Conservation (phyloP, 805 yeast genomes). For the Kuraishia floccosa region DNA sequence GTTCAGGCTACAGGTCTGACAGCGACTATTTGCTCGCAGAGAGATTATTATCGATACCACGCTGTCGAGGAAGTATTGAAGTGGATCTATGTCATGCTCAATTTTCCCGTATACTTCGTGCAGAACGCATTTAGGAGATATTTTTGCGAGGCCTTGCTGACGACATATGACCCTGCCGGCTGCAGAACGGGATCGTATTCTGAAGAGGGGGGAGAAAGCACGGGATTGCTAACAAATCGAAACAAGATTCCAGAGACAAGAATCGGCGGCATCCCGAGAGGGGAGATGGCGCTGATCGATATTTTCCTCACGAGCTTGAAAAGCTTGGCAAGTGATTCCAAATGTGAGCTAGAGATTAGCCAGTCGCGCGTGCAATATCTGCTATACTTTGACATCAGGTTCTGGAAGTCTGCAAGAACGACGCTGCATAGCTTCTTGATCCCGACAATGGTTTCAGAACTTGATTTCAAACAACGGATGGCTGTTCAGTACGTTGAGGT, state of each 20-base stretch:
- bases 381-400: slow-evolving; percentile 47
- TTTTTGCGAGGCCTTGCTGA: slow-evolving; percentile 1
- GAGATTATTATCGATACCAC: slow-evolving; percentile 39
- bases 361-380: slow-evolving; percentile 46
- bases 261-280: slow-evolving; percentile 10
- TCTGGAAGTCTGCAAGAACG: slow-evolving; percentile 39
- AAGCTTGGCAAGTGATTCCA: slow-evolving; percentile 6
- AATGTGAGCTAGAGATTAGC: slow-evolving; percentile 1
- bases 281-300: slow-evolving; percentile 16
- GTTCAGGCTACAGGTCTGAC: slow-evolving; percentile 40
- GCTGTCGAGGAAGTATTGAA: not conserved
- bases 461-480: slow-evolving; percentile 32
- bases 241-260: slow-evolving; percentile 18
- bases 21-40: slow-evolving; percentile 38
- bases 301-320: slow-evolving; percentile 10
- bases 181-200: slow-evolving; percentile 7
- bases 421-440: slow-evolving; percentile 35
- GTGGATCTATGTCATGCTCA: slow-evolving; percentile 1
- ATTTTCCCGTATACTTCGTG: not conserved
- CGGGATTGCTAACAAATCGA: slow-evolving; percentile 21
- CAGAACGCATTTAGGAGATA: not conserved
- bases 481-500: slow-evolving; percentile 43
- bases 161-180: slow-evolving; percentile 11
- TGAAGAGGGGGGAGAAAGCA: slow-evolving; percentile 9
- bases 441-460: slow-evolving; percentile 44